Conservation (phyloP, 108 stramenopile genomes). For the Seminavis robusta region DNA sequence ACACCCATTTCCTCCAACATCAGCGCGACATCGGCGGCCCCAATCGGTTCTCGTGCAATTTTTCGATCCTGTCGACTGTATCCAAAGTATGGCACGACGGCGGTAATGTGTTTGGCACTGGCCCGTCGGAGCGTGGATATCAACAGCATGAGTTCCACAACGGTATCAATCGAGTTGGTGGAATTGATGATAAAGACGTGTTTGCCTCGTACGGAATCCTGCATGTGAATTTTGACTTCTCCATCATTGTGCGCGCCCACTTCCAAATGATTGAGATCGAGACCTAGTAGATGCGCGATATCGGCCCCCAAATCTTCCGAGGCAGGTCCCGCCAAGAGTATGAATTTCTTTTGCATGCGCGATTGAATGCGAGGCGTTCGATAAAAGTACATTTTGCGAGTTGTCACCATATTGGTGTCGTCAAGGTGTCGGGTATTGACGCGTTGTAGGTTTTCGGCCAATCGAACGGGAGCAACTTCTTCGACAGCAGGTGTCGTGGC, state of each 20-base stretch:
- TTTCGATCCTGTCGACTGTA: conserved; percentile 77
- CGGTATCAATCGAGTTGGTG: conserved; percentile 57
- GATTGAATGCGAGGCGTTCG: conserved; percentile 45
- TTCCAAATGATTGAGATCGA: conserved; percentile 49
- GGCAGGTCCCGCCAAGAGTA: conserved; percentile 70
- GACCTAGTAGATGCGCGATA: conserved; percentile 75
- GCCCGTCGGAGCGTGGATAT: conserved; percentile 69
- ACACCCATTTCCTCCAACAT: conserved; percentile 86
- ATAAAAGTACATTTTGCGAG: conserved; percentile 81
- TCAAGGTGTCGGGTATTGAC: not conserved
- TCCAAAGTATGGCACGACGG: conserved; percentile 89
- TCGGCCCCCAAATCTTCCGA: conserved; percentile 63
- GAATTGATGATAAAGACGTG: conserved; percentile 76
- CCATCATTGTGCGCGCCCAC: conserved; percentile 79
- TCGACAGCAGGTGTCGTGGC: not conserved
- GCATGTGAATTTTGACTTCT: conserved; percentile 62
- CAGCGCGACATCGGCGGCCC: conserved; percentile 79
- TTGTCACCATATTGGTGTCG: conserved; percentile 34
- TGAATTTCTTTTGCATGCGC: conserved; percentile 46
- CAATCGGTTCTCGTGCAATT: conserved; percentile 68
- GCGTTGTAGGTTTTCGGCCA: conserved; percentile 3
- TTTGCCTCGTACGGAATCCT: conserved; percentile 72
- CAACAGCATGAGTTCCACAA: conserved; percentile 80
- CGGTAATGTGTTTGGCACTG: conserved; percentile 76
- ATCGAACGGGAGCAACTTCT: not conserved